Percentiles rank a stretch among this genome's conserved stretches.
phyloP scores from a whole-genome alignment of 352 stramenopile species.

The Phytopythium ostracodes region DNA sequence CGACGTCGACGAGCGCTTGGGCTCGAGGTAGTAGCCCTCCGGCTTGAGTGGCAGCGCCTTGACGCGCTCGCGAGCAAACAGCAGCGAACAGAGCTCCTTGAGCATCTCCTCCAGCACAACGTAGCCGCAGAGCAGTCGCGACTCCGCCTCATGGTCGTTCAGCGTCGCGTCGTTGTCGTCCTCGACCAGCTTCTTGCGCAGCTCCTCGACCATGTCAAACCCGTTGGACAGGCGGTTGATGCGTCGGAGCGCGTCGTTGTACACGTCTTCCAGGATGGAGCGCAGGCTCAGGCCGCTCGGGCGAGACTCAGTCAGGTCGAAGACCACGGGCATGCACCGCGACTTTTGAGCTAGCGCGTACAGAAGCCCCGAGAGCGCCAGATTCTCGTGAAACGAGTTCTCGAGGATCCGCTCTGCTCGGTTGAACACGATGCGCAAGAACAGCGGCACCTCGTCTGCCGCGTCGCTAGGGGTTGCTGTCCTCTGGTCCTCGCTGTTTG shows the following conservation, averaged over 20 bases:
- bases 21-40: conserved; percentile 79
- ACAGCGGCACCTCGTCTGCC: conserved; percentile 31
- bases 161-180: conserved; percentile 59
- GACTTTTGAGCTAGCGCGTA: conserved; percentile 66
- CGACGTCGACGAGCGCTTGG: conserved; percentile 35
- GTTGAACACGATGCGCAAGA: conserved; percentile 72
- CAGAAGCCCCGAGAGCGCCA: conserved; percentile 75
- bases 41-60: conserved; percentile 72
- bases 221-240: conserved; percentile 61
- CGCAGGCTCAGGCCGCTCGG: conserved; percentile 50
- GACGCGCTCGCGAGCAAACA: conserved; percentile 74
- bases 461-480: background rate
- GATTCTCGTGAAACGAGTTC: conserved; percentile 81
- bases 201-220: conserved; percentile 31
- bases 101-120: conserved; percentile 82
- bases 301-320: conserved; percentile 44
- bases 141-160: conserved; percentile 64
- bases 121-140: conserved; percentile 63
- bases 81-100: conserved; percentile 79
- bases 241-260: conserved; percentile 56
- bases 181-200: conserved; percentile 59
- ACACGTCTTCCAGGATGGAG: conserved; percentile 79
- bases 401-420: conserved; percentile 72
- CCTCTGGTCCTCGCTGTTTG: conserved; percentile 13
- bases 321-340: conserved; percentile 42